Conservation (phyloP, 306 rosid species). For the Lagenaria siceraria region DNA sequence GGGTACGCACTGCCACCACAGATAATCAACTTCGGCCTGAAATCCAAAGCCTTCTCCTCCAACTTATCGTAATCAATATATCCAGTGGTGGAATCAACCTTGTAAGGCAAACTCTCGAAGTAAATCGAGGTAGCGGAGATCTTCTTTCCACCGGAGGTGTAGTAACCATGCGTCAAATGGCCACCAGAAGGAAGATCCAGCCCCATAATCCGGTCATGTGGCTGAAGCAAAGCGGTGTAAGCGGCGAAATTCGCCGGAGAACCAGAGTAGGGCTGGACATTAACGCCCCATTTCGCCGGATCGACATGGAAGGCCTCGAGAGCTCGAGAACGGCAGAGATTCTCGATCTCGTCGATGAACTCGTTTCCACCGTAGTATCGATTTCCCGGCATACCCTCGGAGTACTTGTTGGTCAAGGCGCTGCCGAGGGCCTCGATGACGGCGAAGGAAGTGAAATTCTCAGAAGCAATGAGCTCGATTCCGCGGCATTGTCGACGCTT, state of each 20-base stretch:
- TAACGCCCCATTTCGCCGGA: constrained; percentile 65
- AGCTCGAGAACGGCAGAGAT: constrained; percentile 70
- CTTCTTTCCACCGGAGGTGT: constrained; percentile 90
- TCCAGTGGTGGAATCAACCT: constrained; percentile 52
- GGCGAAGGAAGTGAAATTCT: constrained; percentile 90
- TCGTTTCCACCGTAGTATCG: constrained; percentile 94
- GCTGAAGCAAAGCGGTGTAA: constrained; percentile 81
- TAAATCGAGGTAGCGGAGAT: constrained; percentile 90
- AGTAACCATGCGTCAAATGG: constrained; percentile 76
- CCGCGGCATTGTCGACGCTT: constrained; percentile 91
- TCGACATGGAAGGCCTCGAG: constrained; percentile 57
- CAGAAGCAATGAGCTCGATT: constrained; percentile 87
- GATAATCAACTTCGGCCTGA: constrained; percentile 67
- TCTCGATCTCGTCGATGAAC: constrained; percentile 80
- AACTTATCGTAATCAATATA: constrained; percentile 62
- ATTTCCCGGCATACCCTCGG: constrained; percentile 87
- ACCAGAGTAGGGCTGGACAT: constrained; percentile 88
- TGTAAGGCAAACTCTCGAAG: constrained; percentile 88
- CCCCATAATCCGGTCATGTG: constrained; percentile 91
- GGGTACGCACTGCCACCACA: constrained; percentile 97
- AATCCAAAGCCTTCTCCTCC: constrained; percentile 95
- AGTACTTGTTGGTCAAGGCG: constrained; percentile 82
- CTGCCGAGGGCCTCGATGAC: constrained; percentile 88
- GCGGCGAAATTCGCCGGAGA: constrained; percentile 95
- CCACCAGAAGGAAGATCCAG: constrained; percentile 92